A percentile compares a stretch with the other conserved stretches of the same genome.
Evolutionary conservation across 306 rosid species (phyloP).

Genomic region (Gleditsia sinensis): DNA sequence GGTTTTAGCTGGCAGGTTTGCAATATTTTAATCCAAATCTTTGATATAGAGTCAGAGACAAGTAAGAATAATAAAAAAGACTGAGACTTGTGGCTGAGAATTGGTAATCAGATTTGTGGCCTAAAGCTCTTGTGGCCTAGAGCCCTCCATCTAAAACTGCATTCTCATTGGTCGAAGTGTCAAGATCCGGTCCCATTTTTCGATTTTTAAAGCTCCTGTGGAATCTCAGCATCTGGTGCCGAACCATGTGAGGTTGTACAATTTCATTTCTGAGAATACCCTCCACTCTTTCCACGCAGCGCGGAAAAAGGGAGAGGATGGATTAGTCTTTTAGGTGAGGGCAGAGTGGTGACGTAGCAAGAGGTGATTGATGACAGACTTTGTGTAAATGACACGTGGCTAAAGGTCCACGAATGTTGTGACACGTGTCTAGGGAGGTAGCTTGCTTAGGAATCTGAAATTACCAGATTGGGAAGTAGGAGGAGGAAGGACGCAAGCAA

Average conservation of each 20-base stretch:
- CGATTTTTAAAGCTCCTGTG: not conserved
- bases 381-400: too few species aligned
- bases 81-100: slow-evolving; percentile 61
- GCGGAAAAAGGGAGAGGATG: too few species aligned
- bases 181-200: slow-evolving; percentile 10
- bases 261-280: not conserved
- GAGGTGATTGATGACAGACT: too few species aligned
- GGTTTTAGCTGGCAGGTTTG: slow-evolving; percentile 25
- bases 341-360: too few species aligned
- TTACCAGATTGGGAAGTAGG: too few species aligned
- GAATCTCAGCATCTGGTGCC: not conserved
- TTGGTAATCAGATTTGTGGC: slow-evolving; percentile 50
- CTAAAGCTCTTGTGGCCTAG: slow-evolving; percentile 66
- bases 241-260: not conserved
- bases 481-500: too few species aligned
- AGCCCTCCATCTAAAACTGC: slow-evolving; percentile 58
- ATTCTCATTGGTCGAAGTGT: slow-evolving; percentile 39
- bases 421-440: too few species aligned
- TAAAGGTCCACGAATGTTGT: too few species aligned
- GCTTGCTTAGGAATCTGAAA: too few species aligned
- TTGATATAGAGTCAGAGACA: not conserved
- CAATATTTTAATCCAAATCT: not conserved
- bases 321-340: too few species aligned
- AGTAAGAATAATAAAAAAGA: not conserved
- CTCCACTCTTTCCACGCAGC: not conserved